Percentiles rank a stretch among this genome's conserved stretches.
Evolutionary conservation across 805 yeast species (phyloP).

Genomic region (Metschnikowia kunwiensis): DNA sequence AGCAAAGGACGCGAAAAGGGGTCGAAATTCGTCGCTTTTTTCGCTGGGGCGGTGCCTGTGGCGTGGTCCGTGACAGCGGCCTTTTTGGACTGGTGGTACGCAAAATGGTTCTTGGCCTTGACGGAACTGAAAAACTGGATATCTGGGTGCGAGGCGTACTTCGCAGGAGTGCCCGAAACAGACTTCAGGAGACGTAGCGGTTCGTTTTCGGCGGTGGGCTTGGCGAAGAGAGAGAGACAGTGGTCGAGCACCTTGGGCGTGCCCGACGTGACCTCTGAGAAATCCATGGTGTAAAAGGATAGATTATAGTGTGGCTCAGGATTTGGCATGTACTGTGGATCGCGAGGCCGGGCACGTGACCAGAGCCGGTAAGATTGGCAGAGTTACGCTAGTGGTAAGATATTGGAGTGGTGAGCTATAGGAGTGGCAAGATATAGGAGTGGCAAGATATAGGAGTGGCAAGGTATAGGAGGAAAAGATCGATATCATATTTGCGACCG

Average conservation of each 20-base stretch:
- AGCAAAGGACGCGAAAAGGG: slow-evolving; percentile 39
- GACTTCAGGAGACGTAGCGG: neutral
- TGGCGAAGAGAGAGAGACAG: slow-evolving; percentile 14
- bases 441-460: no score
- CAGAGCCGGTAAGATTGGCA: no score
- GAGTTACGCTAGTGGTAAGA: no score
- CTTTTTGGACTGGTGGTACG: slow-evolving; percentile 32
- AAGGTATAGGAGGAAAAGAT: no score
- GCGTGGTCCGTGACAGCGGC: neutral
- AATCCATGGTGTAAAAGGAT: slow-evolving; percentile 1
- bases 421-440: no score
- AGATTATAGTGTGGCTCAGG: neutral
- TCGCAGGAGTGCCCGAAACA: slow-evolving; percentile 15
- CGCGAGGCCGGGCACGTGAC: no score
- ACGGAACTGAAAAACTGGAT: slow-evolving; percentile 37
- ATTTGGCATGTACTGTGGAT: no score
- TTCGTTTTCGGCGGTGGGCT: neutral
- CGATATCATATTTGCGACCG: no score
- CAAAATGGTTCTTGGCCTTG: slow-evolving; percentile 35
- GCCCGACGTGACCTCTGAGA: slow-evolving; percentile 5
- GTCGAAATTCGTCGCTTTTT: slow-evolving; percentile 21
- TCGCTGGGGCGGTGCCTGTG: slow-evolving; percentile 10
- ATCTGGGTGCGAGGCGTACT: slow-evolving; percentile 33
- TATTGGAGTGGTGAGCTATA: no score
- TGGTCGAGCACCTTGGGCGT: slow-evolving; percentile 17